Evolutionary conservation across 306 rosid species (phyloP).

Genomic region (Inga leiocalycina): DNA sequence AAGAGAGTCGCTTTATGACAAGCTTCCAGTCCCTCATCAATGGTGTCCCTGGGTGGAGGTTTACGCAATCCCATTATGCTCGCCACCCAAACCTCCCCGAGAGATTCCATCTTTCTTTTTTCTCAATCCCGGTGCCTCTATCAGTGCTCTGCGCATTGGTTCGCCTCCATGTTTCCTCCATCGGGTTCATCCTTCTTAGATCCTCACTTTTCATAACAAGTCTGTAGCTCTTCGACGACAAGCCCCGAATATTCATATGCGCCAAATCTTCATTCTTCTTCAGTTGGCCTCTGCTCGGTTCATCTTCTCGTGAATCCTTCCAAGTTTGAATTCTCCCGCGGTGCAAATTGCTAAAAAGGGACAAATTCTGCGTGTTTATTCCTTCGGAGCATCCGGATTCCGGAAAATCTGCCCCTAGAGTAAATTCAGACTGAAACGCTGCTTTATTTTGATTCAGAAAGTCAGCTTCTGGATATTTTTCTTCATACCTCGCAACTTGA

Average conservation of each 20-base stretch:
- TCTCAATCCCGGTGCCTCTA: background rate
- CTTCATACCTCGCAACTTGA: background rate
- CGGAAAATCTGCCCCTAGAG: background rate
- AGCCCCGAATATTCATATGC: constrained; percentile 1
- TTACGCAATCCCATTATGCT: constrained; percentile 41
- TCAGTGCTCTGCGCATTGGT: constrained; percentile 14
- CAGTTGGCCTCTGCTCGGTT: background rate
- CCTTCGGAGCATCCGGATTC: background rate
- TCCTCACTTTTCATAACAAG: background rate
- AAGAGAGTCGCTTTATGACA: background rate
- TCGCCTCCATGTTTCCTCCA: background rate
- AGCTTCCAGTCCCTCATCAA: constrained; percentile 10
- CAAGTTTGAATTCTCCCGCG: background rate
- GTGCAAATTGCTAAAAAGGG: background rate
- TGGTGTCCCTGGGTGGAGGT: constrained; percentile 35
- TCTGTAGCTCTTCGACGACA: background rate
- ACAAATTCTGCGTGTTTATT: background rate
- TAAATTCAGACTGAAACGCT: background rate
- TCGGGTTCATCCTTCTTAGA: background rate
- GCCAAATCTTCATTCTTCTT: background rate
- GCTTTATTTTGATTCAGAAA: background rate
- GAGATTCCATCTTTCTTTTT: background rate
- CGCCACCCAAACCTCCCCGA: background rate
- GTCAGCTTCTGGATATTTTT: constrained; percentile 15
- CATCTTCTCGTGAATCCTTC: background rate